Base-by-base conservation (phyloP, 2,329 filamentous ascomycete genomes). In the Cladosporium cucumerinum region DNA sequence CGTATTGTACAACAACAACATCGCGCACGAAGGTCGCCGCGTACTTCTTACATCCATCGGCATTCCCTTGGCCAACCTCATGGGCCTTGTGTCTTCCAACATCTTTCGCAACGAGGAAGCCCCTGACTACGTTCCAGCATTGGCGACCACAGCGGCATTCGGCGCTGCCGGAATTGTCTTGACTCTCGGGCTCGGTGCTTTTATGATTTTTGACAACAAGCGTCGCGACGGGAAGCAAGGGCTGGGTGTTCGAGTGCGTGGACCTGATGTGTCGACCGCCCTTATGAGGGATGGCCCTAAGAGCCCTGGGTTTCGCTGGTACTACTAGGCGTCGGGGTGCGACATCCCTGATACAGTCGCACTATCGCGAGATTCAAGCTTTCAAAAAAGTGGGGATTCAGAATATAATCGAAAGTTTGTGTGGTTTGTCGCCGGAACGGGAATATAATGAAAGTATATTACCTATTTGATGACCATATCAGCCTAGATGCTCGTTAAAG, bases 1-100 rank as follows among this genome's bases (percentile, higher is more conserved):
- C 69, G 81, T 86, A 64, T 89, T 87, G 88, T 93, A 92, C 78
- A 93, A 91, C 78, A 93, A 93, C 80, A 94, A 94, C 74, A 85
- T 92, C 64, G 89, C 90, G 0, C 85, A 93, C 71, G 91, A 93
- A 76, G 88, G 88, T 65, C 85, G 87, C 43, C 87, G 90, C 55
- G 82, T 92, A 6, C 82, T 88, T 0, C 80, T 92, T 16, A 93
- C 90, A 0, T 88, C 86, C 30, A 84, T 93, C 21, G 89, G 87
- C 26, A 89, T 93, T 0, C 90, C 90, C 0, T 75, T 91, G 11
- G 90, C 90, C 3, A 93, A 93, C 69, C 74, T 92, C 39, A 93
- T 93, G 88, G 89, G 89, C 4, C 78, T 92, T 0, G 87, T 92
- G 0, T 82, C 82, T 30, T 86, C 84, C 67, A 91, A 92, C 70